Evolutionary conservation across 768 basidiomycete genomes (phyloP).

Genomic region (Porphyrellus cyaneotinctus): DNA sequence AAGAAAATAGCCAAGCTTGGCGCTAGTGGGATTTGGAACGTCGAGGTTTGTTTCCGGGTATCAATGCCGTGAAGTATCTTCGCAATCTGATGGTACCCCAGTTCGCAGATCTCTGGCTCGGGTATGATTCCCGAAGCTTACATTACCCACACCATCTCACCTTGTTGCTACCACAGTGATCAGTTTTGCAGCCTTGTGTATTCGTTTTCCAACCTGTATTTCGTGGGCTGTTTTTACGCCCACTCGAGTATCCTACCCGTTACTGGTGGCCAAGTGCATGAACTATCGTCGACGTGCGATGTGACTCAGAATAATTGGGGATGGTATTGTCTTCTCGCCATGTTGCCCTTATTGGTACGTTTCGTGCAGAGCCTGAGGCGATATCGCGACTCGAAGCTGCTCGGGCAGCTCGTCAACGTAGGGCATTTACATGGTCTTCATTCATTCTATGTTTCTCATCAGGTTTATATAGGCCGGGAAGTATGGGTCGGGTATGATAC

Average conservation of each 20-base stretch:
- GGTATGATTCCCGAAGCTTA: conserved; percentile 40
- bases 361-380: conserved; percentile 84
- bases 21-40: conserved; percentile 62
- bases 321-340: conserved; percentile 51
- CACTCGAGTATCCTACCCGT: conserved; percentile 2
- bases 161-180: conserved; percentile 44
- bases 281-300: conserved; percentile 42
- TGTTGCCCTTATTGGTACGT: conserved; percentile 72
- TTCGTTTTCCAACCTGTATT: conserved; percentile 67
- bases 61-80: neutral
- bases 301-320: conserved; percentile 53
- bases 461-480: conserved; percentile 66
- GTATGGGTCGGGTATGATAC: conserved; percentile 65
- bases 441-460: neutral
- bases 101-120: conserved; percentile 90
- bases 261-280: conserved; percentile 36
- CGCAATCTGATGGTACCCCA: conserved; percentile 24
- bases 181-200: conserved; percentile 80
- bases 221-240: conserved; percentile 71
- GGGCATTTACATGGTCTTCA: conserved; percentile 18
- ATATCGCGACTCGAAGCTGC: conserved; percentile 69
- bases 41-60: conserved; percentile 53
- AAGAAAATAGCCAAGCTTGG: conserved; percentile 59
- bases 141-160: conserved; percentile 5
- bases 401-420: conserved; percentile 87